Conservation (phyloP, 2,329 filamentous ascomycete genomes). For the Didymella pomorum region DNA sequence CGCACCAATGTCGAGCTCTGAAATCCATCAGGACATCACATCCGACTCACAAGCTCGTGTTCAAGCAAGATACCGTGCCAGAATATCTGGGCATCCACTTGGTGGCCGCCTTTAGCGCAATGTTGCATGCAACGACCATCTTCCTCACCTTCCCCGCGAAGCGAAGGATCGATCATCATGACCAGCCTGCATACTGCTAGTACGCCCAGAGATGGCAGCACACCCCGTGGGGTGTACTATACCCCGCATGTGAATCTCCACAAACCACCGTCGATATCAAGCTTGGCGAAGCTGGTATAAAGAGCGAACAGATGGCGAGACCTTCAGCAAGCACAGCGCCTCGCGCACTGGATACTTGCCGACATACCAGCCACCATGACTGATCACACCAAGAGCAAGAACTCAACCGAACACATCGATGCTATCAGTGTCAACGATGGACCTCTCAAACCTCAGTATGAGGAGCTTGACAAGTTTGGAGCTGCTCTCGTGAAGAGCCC, state of each 20-base stretch:
- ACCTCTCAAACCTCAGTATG: conserved; percentile 23
- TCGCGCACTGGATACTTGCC: neutral
- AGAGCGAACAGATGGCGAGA: neutral
- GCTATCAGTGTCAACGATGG: conserved; percentile 23
- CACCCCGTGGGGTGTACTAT: conserved; percentile 16
- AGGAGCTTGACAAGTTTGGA: conserved; percentile 37
- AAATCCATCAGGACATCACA: neutral
- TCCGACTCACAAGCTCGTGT: neutral
- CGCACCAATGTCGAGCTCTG: conserved; percentile 15
- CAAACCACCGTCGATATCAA: conserved; percentile 5
- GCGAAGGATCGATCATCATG: conserved; percentile 16
- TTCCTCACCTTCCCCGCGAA: conserved; percentile 5
- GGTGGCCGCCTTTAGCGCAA: neutral
- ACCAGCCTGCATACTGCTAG: conserved; percentile 17
- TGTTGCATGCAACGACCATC: neutral
- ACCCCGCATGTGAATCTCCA: conserved; percentile 17
- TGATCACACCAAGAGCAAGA: conserved; percentile 13
- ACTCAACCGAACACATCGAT: conserved; percentile 25
- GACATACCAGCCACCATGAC: conserved; percentile 12
- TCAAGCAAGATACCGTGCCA: neutral
- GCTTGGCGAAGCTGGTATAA: conserved; percentile 21
- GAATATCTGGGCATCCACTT: conserved; percentile 3
- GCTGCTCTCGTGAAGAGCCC: conserved; percentile 30
- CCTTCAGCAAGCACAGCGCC: neutral
- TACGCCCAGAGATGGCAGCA: conserved; percentile 3